A percentile compares a stretch with the other conserved stretches of the same genome.
Conservation (phyloP, 2,329 filamentous ascomycete genomes). For the Fonsecaea monophora region DNA sequence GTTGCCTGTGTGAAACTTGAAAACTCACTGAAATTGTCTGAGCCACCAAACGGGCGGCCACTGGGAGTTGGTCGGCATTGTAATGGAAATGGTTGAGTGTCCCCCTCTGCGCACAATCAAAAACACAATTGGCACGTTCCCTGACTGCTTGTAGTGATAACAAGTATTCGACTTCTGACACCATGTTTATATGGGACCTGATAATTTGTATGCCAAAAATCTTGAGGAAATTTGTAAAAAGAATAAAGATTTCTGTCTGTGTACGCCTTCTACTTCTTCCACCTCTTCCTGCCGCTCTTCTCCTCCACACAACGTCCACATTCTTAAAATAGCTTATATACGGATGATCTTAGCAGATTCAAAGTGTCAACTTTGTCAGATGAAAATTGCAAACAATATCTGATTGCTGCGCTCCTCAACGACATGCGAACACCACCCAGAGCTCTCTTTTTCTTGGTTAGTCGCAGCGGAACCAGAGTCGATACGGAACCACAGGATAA, state of each 20-base stretch:
- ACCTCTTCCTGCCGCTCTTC: background rate
- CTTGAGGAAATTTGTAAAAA: background rate
- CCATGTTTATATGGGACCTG: conserved; percentile 7
- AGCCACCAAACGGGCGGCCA: conserved; percentile 10
- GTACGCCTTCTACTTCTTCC: background rate
- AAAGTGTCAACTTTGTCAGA: background rate
- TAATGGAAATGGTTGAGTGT: conserved; percentile 17
- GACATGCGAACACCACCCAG: background rate
- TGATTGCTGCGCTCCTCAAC: background rate
- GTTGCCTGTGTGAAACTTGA: conserved; percentile 7
- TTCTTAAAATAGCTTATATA: background rate
- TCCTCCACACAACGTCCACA: background rate
- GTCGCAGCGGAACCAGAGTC: too few species aligned
- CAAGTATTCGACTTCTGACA: conserved; percentile 17
- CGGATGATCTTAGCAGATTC: background rate
- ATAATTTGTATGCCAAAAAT: conserved; percentile 4
- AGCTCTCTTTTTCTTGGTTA: background rate
- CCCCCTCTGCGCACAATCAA: conserved; percentile 11
- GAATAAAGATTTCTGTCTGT: background rate
- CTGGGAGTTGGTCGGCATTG: conserved; percentile 9
- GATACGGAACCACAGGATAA: background rate
- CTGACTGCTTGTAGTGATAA: conserved; percentile 15
- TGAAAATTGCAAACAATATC: background rate
- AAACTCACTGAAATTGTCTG: conserved; percentile 18
- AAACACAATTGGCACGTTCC: conserved; percentile 8